Evolutionary conservation across 1,139 yeast species (phyloP).

Genomic region (Taphrina wiesneri): DNA sequence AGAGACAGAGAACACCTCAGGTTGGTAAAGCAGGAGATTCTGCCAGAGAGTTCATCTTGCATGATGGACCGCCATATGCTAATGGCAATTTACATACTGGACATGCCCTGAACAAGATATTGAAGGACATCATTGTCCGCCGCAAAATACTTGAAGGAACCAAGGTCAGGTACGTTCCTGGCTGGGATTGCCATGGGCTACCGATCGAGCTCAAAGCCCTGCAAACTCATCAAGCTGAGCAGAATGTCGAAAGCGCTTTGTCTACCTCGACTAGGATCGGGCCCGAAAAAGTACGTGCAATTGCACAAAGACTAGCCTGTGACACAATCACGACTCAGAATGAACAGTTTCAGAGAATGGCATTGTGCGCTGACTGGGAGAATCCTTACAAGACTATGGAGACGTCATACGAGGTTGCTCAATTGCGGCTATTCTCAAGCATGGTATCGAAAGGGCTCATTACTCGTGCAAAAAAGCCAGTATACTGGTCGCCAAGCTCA

Average conservation of each 20-base stretch:
- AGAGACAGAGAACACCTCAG: neutral
- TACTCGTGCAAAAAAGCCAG: constrained; percentile 85
- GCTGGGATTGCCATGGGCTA: constrained; percentile 98
- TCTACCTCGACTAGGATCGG: constrained; percentile 44
- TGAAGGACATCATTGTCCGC: constrained; percentile 82
- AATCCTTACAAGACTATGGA: constrained; percentile 69
- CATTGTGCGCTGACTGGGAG: constrained; percentile 80
- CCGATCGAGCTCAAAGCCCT: constrained; percentile 91
- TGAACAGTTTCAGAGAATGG: constrained; percentile 65
- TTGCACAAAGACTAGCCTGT: constrained; percentile 69
- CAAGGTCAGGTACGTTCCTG: constrained; percentile 73
- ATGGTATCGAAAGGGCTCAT: constrained; percentile 69
- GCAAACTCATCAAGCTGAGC: constrained; percentile 44
- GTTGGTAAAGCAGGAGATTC: neutral
- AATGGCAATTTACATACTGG: constrained; percentile 93
- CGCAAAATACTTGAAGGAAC: constrained; percentile 65
- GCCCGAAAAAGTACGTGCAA: constrained; percentile 59
- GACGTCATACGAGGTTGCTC: constrained; percentile 64
- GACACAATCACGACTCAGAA: constrained; percentile 65
- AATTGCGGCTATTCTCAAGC: constrained; percentile 66
- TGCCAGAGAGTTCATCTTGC: constrained; percentile 58
- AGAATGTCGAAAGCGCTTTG: constrained; percentile 46
- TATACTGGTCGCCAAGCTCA: constrained; percentile 95
- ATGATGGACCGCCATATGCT: constrained; percentile 99
- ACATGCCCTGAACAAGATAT: constrained; percentile 83